phyloP scores from a whole-genome alignment of 805 yeast species.

The Ogataea saltuana region DNA sequence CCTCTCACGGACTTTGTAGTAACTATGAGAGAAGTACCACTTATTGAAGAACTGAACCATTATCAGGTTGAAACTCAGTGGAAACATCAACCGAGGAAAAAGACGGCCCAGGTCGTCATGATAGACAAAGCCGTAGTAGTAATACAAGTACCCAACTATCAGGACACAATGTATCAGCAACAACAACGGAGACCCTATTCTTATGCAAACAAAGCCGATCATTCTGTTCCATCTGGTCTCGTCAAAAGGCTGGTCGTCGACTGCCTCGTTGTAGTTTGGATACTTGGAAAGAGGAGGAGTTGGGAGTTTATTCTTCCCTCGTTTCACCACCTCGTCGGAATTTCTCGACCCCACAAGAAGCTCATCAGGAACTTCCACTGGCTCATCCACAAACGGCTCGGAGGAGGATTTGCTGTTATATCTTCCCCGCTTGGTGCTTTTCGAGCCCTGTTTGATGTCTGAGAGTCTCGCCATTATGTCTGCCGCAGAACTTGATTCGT shows the following conservation, averaged over 20 bases:
- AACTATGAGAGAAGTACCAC: conserved; percentile 25
- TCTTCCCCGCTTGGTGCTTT: conserved; percentile 21
- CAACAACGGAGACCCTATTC: conserved; percentile 30
- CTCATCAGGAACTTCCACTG: conserved; percentile 9
- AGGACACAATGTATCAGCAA: conserved; percentile 28
- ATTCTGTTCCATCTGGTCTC: conserved; percentile 25
- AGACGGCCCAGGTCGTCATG: conserved; percentile 11
- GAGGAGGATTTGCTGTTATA: conserved; percentile 7
- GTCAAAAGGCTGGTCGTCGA: conserved; percentile 15
- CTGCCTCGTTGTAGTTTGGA: conserved; percentile 13
- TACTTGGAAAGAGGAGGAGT: conserved; percentile 10
- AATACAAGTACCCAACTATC: conserved; percentile 23
- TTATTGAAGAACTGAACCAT: conserved; percentile 31
- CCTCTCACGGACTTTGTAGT: conserved; percentile 23
- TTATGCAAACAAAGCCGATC: conserved; percentile 30
- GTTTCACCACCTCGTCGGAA: conserved; percentile 23
- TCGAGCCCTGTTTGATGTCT: conserved; percentile 22
- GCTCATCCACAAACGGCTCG: not conserved
- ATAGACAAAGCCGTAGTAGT: conserved; percentile 17
- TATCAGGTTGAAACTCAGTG: conserved; percentile 23
- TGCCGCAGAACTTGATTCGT: too few relatives aligned
- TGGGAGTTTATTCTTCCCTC: not conserved
- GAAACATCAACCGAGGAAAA: conserved; percentile 25
- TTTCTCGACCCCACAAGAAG: conserved; percentile 4
- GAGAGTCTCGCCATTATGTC: conserved; percentile 21